Evolutionary conservation across 495 filamentous ascomycete genomes (phyloP), one percentile per base, ranked within the genome.

Genomic region (Usnea hakonensis): DNA sequence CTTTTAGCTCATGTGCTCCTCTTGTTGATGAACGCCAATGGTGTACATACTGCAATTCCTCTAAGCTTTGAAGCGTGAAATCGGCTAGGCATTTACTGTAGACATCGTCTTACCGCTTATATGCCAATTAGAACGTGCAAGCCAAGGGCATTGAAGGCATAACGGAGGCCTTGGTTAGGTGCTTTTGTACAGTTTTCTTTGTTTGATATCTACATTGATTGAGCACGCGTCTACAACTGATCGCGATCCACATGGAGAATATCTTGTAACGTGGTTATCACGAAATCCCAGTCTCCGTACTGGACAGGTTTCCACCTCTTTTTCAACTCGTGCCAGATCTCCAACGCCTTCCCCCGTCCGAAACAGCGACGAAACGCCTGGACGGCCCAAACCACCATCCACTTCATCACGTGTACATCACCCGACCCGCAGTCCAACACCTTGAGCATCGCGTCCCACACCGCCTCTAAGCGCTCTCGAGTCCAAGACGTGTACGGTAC

Each of bases 401-500:
- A 68, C 16, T 61, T 64, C 60, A 58, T 38, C 10, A 70, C 33
- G 23, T 21, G n/a, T 21, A 70, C 62, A 32, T 59, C 58, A 16
- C 60, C 52, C 3, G 52, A 9, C 54, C 54, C 57, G 23, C 57
- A 43, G n/a, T 70, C 68, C 21, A 68, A 32, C 5, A 36, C 61
- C 1, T 16, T 32, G 11, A 66, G 40, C 4, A 70, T 76, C 6
- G 69, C 63, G 10, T 44, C 64, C 76, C 76, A 80, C 10, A 75
- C 64, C 6, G 57, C 62, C 48, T 81, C 72, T 5, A 91, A 74
- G 38, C 79, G 72, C 48, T 71, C 62, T 26, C 69, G 70, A 36
- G 81, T 86, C 89, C 89, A 92, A 5, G 80, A 68, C 1, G 82
- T 82, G 65, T 83, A 79, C 11, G 66, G 57, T 32, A 76, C 69